A percentile compares a stretch with the other conserved stretches of the same genome.
phyloP scores from a whole-genome alignment of 306 rosid genomes.

The Trifolium dubium region DNA sequence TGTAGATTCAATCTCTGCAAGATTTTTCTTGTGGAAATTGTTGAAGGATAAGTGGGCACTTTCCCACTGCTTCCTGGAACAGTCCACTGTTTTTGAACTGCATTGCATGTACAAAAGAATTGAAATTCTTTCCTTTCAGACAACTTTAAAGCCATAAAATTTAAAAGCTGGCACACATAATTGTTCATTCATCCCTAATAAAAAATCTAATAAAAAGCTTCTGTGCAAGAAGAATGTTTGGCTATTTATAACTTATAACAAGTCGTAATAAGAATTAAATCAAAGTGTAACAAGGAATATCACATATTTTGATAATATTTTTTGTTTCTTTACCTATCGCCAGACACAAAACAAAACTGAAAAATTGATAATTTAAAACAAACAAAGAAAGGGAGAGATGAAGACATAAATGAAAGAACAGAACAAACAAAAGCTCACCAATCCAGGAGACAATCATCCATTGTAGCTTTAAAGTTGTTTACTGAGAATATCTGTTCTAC shows the following conservation, averaged over 20 bases:
- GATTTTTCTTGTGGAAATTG: conserved; percentile 50
- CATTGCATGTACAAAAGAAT: conserved; percentile 38
- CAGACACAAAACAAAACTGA: background rate
- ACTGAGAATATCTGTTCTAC: conserved; percentile 57
- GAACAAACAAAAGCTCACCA: conserved; percentile 59
- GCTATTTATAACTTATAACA: background rate
- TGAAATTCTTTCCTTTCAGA: background rate
- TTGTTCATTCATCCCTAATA: conserved; percentile 22
- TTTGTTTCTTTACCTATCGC: background rate
- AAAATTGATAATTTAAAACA: background rate
- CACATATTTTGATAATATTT: background rate
- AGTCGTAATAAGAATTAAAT: background rate
- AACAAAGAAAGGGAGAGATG: background rate
- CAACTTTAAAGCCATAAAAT: background rate
- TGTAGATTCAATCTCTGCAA: conserved; percentile 58
- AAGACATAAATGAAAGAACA: background rate
- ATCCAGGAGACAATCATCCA: conserved; percentile 62
- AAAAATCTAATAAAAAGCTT: background rate
- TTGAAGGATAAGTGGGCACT: conserved; percentile 53
- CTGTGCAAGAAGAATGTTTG: background rate
- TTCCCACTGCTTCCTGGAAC: conserved; percentile 71
- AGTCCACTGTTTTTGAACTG: conserved; percentile 71
- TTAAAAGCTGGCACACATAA: background rate
- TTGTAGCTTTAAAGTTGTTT: conserved; percentile 45
- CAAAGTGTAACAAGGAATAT: background rate